Evolutionary conservation across 192 early-diverging fungal genomes (phyloP), one percentile per base, ranked within the genome.

Genomic region (Backusella tarrabulga): DNA sequence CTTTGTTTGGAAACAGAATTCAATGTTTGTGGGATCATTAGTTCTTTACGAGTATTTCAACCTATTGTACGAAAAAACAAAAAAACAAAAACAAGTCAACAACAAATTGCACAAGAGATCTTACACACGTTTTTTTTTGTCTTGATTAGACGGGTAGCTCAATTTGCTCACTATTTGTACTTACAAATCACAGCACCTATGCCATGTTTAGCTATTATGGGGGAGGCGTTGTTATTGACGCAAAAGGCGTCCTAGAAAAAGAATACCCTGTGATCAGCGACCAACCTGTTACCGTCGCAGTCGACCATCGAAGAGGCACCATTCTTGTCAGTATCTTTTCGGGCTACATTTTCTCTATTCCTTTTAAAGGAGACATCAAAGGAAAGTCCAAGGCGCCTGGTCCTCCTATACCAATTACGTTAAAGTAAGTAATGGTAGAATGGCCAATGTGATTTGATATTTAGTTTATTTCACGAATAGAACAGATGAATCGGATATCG

Each of bases 21-120:
- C 56, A 81, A 83, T 4, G 74, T 96, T 7, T 90, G 92, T 83
- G 95, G 92, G n/a, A 88, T 89, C 9, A 90, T 96, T 34, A 83
- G 85, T 1, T 79, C 79, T 0, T 71, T 96, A 73, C 46, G 86
- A 68, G 56, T 86, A 6, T 89, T 85, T 71, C 78, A 84, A 17
- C 17, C 75, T 36, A 54, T 17, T 36, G 82, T 83, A 80, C 23
- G 75, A 72, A 17, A 68, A 21, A 32, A 2, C 19, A 26, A 32
- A 32, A 32, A 32, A 26, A 32, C 1, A 32, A 32, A 32, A 32
- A 11, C 38, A 34, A 74, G 46, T 41, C 1, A 15, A 35, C 73
- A 29, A 11, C 41, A 68, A 14, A 34, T 6, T 19, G 5, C 0
- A 40, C n/a, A 9, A 67, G 1, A 9, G 17, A 35, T 29, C 36